Percentiles rank a stretch among this genome's conserved stretches.
phyloP scores from a whole-genome alignment of 78 protist species.

The Creolimax fragrantissima region DNA sequence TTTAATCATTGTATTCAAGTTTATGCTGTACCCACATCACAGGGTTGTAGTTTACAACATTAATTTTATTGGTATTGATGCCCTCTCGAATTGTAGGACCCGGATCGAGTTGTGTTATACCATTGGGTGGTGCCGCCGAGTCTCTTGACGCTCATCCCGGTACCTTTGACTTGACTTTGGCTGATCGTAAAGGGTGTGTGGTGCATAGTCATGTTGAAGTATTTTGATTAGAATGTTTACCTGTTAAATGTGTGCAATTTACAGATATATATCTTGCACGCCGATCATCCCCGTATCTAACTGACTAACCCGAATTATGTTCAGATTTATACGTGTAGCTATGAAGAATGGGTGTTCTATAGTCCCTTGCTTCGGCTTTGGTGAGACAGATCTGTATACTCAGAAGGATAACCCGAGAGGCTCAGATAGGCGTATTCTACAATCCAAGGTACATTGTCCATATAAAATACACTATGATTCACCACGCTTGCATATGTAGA shows the following conservation, averaged over 20 bases:
- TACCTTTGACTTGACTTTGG: conserved; percentile 5
- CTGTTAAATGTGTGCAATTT: not conserved
- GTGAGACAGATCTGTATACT: conserved; percentile 13
- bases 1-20: no score
- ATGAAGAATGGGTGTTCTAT: conserved; percentile 10
- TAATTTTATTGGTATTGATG: not conserved
- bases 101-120: not conserved
- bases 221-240: no score
- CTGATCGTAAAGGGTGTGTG: not conserved
- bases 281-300: no score
- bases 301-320: no score
- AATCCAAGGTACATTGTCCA: not conserved
- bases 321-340: conserved; percentile 6
- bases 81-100: not conserved
- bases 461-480: not conserved
- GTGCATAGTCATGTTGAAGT: no score
- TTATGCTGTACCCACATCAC: no score
- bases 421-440: not conserved
- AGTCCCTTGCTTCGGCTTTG: conserved; percentile 17
- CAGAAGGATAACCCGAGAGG: conserved; percentile 1
- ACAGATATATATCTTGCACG: no score
- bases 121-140: conserved; percentile 29
- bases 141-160: conserved; percentile 23
- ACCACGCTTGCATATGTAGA: not conserved
- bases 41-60: no score